Conservation (phyloP, 2,329 filamentous ascomycete species). For the Penicillium sp. region DNA sequence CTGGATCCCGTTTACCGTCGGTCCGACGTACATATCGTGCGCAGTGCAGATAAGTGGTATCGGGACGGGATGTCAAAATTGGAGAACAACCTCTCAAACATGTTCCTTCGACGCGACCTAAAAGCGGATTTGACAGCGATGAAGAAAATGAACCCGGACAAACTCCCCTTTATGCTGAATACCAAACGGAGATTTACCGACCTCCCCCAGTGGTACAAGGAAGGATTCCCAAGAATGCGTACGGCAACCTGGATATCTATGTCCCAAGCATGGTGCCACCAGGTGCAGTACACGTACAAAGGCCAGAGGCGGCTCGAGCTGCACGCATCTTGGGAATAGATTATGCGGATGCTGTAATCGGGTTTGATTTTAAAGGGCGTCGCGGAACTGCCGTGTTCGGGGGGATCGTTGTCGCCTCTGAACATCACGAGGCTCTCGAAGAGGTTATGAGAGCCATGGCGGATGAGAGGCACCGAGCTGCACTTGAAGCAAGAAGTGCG, state of each 20-base stretch:
- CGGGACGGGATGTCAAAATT: slow-evolving; percentile 70
- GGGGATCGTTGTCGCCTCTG: slow-evolving; percentile 69
- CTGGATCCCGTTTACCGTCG: slow-evolving; percentile 79
- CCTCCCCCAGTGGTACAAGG: slow-evolving; percentile 72
- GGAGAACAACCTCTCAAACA: slow-evolving; percentile 80
- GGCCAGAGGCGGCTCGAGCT: slow-evolving; percentile 60
- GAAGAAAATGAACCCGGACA: slow-evolving; percentile 50
- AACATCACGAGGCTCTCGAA: slow-evolving; percentile 66
- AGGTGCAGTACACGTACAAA: slow-evolving; percentile 54
- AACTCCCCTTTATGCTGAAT: slow-evolving; percentile 54
- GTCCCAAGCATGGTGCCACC: slow-evolving; percentile 59
- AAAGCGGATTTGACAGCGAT: slow-evolving; percentile 29
- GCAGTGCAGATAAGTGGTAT: slow-evolving; percentile 85
- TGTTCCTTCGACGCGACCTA: slow-evolving; percentile 48
- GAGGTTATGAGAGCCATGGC: slow-evolving; percentile 64
- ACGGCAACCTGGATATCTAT: slow-evolving; percentile 60
- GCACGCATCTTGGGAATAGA: slow-evolving; percentile 73
- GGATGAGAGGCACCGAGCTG: slow-evolving; percentile 59
- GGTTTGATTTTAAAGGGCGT: slow-evolving; percentile 80
- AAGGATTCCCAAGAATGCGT: slow-evolving; percentile 59
- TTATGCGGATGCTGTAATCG: slow-evolving; percentile 82
- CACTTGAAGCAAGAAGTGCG: slow-evolving; percentile 51
- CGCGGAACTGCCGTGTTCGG: slow-evolving; percentile 77
- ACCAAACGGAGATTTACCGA: slow-evolving; percentile 65
- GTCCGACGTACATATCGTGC: slow-evolving; percentile 69